Evolutionary conservation across 1,284 basidiomycete species (phyloP).

Genomic region (Rhodofomes roseus): DNA sequence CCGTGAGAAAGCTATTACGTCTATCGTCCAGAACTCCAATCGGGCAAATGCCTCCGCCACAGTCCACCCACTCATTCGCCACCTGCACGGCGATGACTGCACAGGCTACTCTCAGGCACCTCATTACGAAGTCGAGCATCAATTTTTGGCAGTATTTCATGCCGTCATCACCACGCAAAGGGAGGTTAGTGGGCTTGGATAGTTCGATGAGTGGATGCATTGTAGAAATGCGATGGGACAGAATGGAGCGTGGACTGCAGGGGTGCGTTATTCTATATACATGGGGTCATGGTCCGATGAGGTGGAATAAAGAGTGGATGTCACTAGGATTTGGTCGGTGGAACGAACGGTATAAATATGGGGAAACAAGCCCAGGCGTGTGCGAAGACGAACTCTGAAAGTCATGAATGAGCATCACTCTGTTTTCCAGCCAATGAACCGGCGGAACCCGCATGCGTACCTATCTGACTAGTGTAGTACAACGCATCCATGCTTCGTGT

Average conservation of each 20-base stretch:
- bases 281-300: background rate
- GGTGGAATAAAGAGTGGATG: background rate
- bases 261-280: background rate
- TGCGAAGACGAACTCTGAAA: background rate
- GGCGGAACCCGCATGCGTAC: too few species aligned
- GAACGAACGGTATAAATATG: background rate
- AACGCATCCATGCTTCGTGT: background rate
- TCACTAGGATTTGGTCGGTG: background rate
- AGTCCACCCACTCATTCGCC: conserved; percentile 9
- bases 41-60: conserved; percentile 4
- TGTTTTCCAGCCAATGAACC: too few species aligned
- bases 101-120: too few species aligned
- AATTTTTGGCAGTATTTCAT: too few species aligned
- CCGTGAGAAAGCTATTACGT: background rate
- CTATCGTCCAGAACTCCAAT: too few species aligned
- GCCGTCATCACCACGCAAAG: too few species aligned
- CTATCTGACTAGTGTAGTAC: background rate
- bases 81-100: too few species aligned
- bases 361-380: background rate
- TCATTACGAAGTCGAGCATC: too few species aligned
- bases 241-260: background rate
- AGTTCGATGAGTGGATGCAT: too few species aligned
- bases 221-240: background rate
- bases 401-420: background rate
- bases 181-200: too few species aligned